Evolutionary conservation across 257 asterid species (phyloP).

Genomic region (Orobanche coerulescens): DNA sequence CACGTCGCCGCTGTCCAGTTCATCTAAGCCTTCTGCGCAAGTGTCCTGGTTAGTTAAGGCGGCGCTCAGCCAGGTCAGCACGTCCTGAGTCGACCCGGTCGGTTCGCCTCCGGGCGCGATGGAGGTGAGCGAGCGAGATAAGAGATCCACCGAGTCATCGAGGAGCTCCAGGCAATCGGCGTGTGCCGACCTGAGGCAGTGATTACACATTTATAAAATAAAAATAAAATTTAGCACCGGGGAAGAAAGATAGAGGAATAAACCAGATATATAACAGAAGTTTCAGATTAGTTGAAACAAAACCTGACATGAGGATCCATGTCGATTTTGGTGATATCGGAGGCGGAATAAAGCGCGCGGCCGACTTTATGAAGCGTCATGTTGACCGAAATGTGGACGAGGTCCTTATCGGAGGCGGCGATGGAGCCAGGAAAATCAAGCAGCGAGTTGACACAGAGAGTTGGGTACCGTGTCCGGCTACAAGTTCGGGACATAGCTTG

Average conservation of each 20-base stretch:
- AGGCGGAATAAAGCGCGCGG: slow-evolving; percentile 45
- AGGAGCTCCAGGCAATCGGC: slow-evolving; percentile 79
- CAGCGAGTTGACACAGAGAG: slow-evolving; percentile 64
- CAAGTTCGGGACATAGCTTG: slow-evolving; percentile 69
- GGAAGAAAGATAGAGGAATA: too few species aligned
- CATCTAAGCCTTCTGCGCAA: slow-evolving; percentile 62
- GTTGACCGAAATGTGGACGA: slow-evolving; percentile 79
- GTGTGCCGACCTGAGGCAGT: slow-evolving; percentile 55
- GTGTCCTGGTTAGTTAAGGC: slow-evolving; percentile 90
- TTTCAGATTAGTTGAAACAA: not conserved
- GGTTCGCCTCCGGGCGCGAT: slow-evolving; percentile 30
- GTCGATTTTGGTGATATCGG: slow-evolving; percentile 46
- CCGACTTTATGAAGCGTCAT: slow-evolving; percentile 65
- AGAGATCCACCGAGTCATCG: slow-evolving; percentile 71
- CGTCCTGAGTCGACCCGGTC: slow-evolving; percentile 48
- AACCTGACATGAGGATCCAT: slow-evolving; percentile 61
- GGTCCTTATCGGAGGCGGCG: slow-evolving; percentile 65
- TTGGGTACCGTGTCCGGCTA: slow-evolving; percentile 54
- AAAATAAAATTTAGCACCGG: too few species aligned
- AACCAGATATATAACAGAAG: too few species aligned
- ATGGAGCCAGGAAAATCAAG: slow-evolving; percentile 78
- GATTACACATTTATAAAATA: too few species aligned
- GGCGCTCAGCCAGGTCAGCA: slow-evolving; percentile 90
- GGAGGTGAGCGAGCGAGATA: slow-evolving; percentile 48
- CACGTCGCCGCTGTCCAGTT: slow-evolving; percentile 39